These are phyloP conservation scores for Quercus dentata DNA, from an alignment of 306 rosid species.

Conservation along the genomic window DNA sequence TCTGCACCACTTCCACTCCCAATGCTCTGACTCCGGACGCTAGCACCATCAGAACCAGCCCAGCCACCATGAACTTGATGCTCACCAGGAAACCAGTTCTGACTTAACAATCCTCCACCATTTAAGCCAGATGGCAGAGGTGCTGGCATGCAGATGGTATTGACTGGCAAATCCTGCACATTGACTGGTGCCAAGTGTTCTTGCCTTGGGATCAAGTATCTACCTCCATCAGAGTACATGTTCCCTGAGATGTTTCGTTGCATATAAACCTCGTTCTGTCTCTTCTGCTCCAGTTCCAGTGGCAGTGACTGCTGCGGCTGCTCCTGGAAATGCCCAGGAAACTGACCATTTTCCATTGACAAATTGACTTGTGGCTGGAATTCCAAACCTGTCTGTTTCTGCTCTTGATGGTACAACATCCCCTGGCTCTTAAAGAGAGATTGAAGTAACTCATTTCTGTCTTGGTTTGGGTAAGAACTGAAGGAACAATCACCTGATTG, in stretches of 20 bases:
- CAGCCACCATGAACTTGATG: conserved; percentile 73
- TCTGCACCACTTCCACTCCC: conserved; percentile 57
- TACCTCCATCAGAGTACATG: conserved; percentile 60
- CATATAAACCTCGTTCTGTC: conserved; percentile 50
- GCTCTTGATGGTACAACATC: conserved; percentile 51
- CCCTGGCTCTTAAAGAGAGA: conserved; percentile 70
- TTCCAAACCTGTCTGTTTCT: conserved; percentile 52
- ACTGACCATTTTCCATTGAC: conserved; percentile 51
- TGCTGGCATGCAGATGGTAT: conserved; percentile 40
- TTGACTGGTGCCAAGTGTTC: conserved; percentile 43
- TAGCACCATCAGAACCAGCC: conserved; percentile 46
- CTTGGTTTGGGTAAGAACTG: conserved; percentile 61
- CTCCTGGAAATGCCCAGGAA: conserved; percentile 65
- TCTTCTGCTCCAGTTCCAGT: conserved; percentile 55
- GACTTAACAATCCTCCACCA: conserved; percentile 52
- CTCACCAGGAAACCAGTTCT: conserved; percentile 71
- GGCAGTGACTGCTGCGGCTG: conserved; percentile 53
- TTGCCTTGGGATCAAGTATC: conserved; percentile 58
- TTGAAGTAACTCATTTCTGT: conserved; percentile 61
- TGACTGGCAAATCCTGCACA: conserved; percentile 64
- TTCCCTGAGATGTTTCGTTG: conserved; percentile 46
- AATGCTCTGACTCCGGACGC: conserved; percentile 50
- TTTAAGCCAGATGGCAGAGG: conserved; percentile 58
- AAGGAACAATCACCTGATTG: conserved; percentile 50
- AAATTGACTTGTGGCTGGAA: conserved; percentile 49